These are phyloP conservation scores for Colletotrichum sp. DNA, from an alignment of 2,329 filamentous ascomycete species.

Conservation along the genomic window DNA sequence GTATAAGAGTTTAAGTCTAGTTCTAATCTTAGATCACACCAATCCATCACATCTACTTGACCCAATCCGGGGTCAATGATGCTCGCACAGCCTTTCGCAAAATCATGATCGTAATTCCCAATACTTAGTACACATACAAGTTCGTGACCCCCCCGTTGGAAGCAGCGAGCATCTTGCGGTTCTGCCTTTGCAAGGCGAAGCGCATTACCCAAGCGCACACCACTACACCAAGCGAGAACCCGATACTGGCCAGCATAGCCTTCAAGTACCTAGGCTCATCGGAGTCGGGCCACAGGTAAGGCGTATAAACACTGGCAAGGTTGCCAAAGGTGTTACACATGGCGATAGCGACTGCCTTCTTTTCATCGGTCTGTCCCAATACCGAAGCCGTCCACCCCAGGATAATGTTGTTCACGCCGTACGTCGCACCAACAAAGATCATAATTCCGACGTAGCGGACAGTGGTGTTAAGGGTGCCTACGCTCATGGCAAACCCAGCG, in stretches of 20 bases:
- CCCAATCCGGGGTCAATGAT: background rate
- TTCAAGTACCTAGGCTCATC: conserved; percentile 20
- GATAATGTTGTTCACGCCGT: conserved; percentile 50
- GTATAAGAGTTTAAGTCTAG: background rate
- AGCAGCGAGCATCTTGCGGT: conserved; percentile 32
- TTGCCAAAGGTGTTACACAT: conserved; percentile 23
- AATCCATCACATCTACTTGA: background rate
- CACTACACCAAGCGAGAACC: conserved; percentile 35
- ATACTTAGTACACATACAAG: conserved; percentile 31
- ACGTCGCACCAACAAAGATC: conserved; percentile 36
- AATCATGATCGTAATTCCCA: background rate
- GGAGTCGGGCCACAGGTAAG: conserved; percentile 22
- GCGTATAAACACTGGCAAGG: conserved; percentile 21
- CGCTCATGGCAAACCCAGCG: conserved; percentile 28
- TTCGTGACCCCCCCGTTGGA: conserved; percentile 25
- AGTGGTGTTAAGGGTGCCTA: conserved; percentile 25
- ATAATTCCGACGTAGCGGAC: conserved; percentile 32
- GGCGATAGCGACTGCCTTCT: conserved; percentile 49
- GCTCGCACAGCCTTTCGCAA: background rate
- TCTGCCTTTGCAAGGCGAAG: conserved; percentile 36
- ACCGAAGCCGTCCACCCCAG: conserved; percentile 46
- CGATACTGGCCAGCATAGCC: conserved; percentile 27
- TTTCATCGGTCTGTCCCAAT: conserved; percentile 50
- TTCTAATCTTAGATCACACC: background rate
- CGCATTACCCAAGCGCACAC: conserved; percentile 40